Base-by-base conservation (phyloP, 108 stramenopile genomes). In the Cyclotella sp. region DNA sequence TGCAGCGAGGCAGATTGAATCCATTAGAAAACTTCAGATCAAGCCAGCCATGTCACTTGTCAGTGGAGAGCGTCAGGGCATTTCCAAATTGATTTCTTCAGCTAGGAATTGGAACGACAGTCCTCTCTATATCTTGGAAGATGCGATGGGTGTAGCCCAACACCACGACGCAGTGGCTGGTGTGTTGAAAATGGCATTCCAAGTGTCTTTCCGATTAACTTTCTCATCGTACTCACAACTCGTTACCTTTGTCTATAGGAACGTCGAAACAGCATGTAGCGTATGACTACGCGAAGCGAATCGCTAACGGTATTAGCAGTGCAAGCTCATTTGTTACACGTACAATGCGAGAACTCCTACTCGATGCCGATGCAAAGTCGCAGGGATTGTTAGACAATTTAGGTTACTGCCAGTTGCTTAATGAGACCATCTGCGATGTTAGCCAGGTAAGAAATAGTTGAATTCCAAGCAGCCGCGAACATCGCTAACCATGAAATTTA, bases 131-230 rank as follows among this genome's bases (percentile, higher is more conserved):
- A 22, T 28, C 11, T 82, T 97, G 7, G 95, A 95, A 41, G 89
- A 91, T 74, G 96, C 96, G 6, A 53, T 90, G 45, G 95, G 92
- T 26, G 85, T 96, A 0, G 86, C 87, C 0, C 95, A 96, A 78
- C 97, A 98, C 78, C 97, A 98, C 71, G 97, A 98, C 73, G 93
- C 82, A 22, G 89, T 98, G 3, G 81, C 94, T 10, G 97, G 97
- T 42, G n/a, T n/a, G 47, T n/a, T 49, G 15, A 3, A 49, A n/a
- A n/a, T 49, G 6, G 34, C 9, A 49, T 49, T 45, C 47, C 6
- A 34, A 5, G 3, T 49, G 15, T 49, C 47, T n/a, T 49, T 49
- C 47, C 47, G 15, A 49, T 16, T 7, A 9, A 3, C 3, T 49
- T 49, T 49, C 47, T 1, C 3, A 16, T 49, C n/a, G 18, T 49